Evolutionary conservation across 768 basidiomycete genomes (phyloP), one percentile per base, ranked within the genome.

Genomic region (Phylloporus arenicola): DNA sequence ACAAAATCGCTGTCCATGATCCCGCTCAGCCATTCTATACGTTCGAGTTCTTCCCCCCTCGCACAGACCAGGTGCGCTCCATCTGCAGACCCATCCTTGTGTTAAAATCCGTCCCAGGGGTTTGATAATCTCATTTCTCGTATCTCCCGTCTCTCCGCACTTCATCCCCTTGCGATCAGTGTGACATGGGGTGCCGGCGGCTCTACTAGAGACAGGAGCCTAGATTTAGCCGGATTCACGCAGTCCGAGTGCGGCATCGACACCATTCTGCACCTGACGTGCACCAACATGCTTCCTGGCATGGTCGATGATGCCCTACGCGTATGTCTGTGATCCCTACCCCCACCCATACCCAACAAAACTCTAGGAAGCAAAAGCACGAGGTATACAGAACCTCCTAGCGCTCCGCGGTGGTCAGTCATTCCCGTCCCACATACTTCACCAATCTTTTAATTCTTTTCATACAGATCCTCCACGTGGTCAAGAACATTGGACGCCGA

Each of bases 141-240:
- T 40, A 90, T 98, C 56, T 80, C 84, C 25, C 81, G 96, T 43
- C 75, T 98, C 50, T 75, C 85, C n/a, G 61, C 72, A 6, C 74
- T 98, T 13, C 71, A 82, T 31, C 92, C 93, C 6, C 74, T 93
- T 6, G 93, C 88, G 20, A 78, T 98, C 51, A 93, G 86, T 60
- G 79, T 98, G 19, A 98, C 96, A 60, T 98, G 96, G 96, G 96
- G 96, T 39, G 95, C 96, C 0, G 95, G 96, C 10, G 95, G 96
- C 2, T 82, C 84, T 7, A 98, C 95, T 0, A 91, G 81, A 58
- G 88, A 93, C 30, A 78, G 88, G 29, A 90, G 83, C 63, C 72
- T 99, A 35, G 92, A 94, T 56, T 79, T 99, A 3, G 94, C 93
- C 0, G 80, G 79, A 11, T 68, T 91, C 48, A 81, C 82, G 2